phyloP scores from a whole-genome alignment of 73 alveolate genomes.

The Blepharisma japonicum region DNA sequence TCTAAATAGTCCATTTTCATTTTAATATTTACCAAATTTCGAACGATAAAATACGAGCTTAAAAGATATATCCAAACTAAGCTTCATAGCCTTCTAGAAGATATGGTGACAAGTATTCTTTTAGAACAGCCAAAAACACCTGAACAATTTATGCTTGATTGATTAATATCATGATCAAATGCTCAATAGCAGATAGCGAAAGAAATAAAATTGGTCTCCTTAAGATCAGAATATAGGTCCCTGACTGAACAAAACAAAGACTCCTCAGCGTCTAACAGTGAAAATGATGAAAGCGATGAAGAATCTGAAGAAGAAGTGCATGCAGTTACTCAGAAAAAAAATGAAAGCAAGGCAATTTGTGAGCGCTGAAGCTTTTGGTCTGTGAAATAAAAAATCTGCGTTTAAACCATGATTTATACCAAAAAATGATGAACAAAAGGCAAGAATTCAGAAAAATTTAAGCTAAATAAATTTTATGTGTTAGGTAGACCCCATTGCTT shows the following conservation, averaged over 20 bases:
- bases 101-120: not conserved
- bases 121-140: constrained; percentile 10
- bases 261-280: not conserved
- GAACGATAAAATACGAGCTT: too few relatives aligned
- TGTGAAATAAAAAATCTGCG: constrained; percentile 78
- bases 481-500: too few relatives aligned
- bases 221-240: not conserved
- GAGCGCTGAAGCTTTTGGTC: constrained; percentile 95
- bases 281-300: not conserved
- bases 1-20: too few relatives aligned
- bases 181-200: not conserved
- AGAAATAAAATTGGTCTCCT: not conserved
- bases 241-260: not conserved
- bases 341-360: constrained; percentile 58
- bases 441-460: constrained; percentile 60
- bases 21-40: too few relatives aligned
- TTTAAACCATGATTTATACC: constrained; percentile 68
- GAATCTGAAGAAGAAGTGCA: not conserved
- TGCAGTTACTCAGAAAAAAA: not conserved
- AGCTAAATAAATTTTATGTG: too few relatives aligned
- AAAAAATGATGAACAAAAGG: constrained; percentile 63
- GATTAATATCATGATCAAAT: not conserved
- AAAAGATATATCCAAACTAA: not conserved
- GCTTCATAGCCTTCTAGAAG: constrained; percentile 1
- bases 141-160: constrained; percentile 6